phyloP scores from a whole-genome alignment of 169 alveolate genomes.

The Plasmodium gonderi region DNA sequence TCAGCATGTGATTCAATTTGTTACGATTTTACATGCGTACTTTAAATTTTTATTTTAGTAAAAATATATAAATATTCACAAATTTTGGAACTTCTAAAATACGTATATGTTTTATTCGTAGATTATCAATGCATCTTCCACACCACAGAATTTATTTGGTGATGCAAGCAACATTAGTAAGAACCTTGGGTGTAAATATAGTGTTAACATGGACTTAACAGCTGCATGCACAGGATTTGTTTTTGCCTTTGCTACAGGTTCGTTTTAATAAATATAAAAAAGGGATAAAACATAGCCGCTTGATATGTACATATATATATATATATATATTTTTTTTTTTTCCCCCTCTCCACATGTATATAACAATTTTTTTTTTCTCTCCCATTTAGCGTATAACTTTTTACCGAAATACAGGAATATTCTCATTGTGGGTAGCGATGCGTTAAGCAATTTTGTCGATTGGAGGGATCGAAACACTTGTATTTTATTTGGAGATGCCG shows the following conservation, averaged over 20 bases:
- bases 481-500: conserved; percentile 81
- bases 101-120: conserved; percentile 13
- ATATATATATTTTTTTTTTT: neutral
- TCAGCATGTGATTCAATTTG: neutral
- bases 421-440: conserved; percentile 80
- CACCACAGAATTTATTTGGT: conserved; percentile 82
- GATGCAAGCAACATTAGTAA: conserved; percentile 78
- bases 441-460: conserved; percentile 79
- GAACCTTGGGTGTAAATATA: conserved; percentile 54
- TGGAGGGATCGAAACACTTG: conserved; percentile 83
- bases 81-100: conserved; percentile 19
- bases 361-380: neutral
- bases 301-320: neutral
- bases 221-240: conserved; percentile 84
- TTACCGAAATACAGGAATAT: conserved; percentile 53
- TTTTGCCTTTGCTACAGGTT: conserved; percentile 80
- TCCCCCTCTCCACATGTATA: neutral
- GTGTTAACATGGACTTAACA: conserved; percentile 76
- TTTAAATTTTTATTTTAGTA: neutral
- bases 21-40: neutral
- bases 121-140: conserved; percentile 80
- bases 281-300: neutral
- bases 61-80: neutral
- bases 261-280: neutral
- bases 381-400: conserved; percentile 39